Evolutionary conservation across 306 rosid genomes (phyloP).

Genomic region (Styphnolobium japonicum): DNA sequence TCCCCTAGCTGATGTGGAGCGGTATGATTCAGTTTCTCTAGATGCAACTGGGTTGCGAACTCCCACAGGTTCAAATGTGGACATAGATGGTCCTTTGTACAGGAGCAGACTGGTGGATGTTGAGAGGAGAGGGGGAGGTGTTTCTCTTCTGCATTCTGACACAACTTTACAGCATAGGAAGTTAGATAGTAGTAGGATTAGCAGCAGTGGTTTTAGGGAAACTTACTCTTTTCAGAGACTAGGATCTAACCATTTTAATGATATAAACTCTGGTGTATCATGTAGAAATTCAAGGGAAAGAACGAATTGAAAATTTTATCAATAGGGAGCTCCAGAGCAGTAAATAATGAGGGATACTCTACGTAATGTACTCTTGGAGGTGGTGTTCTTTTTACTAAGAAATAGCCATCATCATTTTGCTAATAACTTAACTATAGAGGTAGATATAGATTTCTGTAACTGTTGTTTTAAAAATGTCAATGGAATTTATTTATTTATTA

Average conservation of each 20-base stretch:
- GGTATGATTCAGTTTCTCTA: conserved; percentile 45
- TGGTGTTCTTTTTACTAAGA: neutral
- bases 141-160: conserved; percentile 56
- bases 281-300: conserved; percentile 53
- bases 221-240: conserved; percentile 53
- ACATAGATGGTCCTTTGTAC: conserved; percentile 14
- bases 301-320: conserved; percentile 41
- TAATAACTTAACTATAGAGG: neutral
- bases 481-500: neutral
- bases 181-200: conserved; percentile 50
- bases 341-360: conserved; percentile 47
- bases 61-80: conserved; percentile 8
- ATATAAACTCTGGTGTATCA: conserved; percentile 42
- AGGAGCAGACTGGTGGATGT: conserved; percentile 25
- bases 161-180: conserved; percentile 45
- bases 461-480: neutral
- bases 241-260: conserved; percentile 47
- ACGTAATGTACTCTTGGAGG: conserved; percentile 23
- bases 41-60: conserved; percentile 24
- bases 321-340: conserved; percentile 34
- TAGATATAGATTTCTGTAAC: neutral
- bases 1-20: conserved; percentile 53
- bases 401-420: conserved; percentile 26
- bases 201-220: conserved; percentile 35
- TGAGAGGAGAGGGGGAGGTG: conserved; percentile 31